Conservation (phyloP, 805 yeast species). For the Crinitomyces ghanaensis region DNA sequence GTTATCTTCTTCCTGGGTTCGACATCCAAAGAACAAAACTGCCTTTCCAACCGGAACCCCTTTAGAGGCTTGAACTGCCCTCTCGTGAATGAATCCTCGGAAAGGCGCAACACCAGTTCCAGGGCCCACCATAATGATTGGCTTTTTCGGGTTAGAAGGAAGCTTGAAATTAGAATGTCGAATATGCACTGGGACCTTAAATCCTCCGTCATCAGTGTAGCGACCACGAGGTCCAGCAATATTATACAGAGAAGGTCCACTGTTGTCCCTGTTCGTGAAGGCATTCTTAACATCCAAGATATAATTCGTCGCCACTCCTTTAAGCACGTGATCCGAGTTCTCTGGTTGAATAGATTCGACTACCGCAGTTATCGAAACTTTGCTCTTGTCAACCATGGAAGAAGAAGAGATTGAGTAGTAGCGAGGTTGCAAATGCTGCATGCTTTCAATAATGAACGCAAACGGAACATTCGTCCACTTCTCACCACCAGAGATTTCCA, state of each 20-base stretch:
- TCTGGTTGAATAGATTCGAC: conserved; percentile 52
- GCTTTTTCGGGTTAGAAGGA: conserved; percentile 73
- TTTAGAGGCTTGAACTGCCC: conserved; percentile 44
- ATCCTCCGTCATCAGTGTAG: conserved; percentile 29
- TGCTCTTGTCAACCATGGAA: conserved; percentile 60
- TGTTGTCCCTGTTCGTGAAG: conserved; percentile 37
- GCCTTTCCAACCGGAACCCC: conserved; percentile 56
- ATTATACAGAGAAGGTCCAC: conserved; percentile 49
- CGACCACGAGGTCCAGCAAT: conserved; percentile 72
- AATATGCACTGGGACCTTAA: conserved; percentile 76
- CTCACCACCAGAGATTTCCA: conserved; percentile 45
- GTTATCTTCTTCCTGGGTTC: conserved; percentile 69
- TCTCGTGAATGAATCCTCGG: conserved; percentile 88
- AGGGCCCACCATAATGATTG: conserved; percentile 90
- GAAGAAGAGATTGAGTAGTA: conserved; percentile 95
- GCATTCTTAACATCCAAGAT: conserved; percentile 56
- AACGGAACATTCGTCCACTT: conserved; percentile 77
- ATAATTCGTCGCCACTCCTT: conserved; percentile 89
- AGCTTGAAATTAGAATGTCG: conserved; percentile 92
- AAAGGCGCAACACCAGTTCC: conserved; percentile 99
- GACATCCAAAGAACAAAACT: conserved; percentile 76
- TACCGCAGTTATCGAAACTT: conserved; percentile 79
- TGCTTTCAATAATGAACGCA: conserved; percentile 67
- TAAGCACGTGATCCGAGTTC: conserved; percentile 32
- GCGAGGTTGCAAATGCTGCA: conserved; percentile 82